phyloP scores from a whole-genome alignment of 2,329 filamentous ascomycete genomes.

The Knufia fluminis region DNA sequence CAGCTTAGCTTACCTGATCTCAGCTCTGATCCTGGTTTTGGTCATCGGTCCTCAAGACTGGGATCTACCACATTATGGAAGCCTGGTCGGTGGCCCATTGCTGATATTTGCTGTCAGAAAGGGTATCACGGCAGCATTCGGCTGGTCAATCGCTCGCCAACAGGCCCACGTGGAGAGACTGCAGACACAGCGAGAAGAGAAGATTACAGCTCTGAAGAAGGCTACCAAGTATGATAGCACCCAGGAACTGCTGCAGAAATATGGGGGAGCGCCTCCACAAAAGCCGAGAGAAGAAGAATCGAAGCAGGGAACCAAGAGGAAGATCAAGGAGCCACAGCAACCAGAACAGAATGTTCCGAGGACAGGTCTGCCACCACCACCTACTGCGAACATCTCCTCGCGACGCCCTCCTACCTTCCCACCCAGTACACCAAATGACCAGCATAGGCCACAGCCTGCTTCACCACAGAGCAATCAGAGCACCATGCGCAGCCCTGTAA shows the following conservation, averaged over 20 bases:
- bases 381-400: slow-evolving; percentile 55
- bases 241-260: slow-evolving; percentile 85
- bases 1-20: slow-evolving; percentile 81
- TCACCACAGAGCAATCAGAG: neutral
- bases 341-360: slow-evolving; percentile 30
- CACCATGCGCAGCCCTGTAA: slow-evolving; percentile 16
- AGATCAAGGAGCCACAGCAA: slow-evolving; percentile 22
- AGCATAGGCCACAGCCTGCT: neutral
- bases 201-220: slow-evolving; percentile 88
- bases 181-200: slow-evolving; percentile 69
- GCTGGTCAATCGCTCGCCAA: slow-evolving; percentile 65
- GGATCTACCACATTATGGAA: slow-evolving; percentile 66
- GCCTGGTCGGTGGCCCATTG: slow-evolving; percentile 67
- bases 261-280: slow-evolving; percentile 57
- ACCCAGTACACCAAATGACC: slow-evolving; percentile 10
- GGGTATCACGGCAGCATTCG: slow-evolving; percentile 61
- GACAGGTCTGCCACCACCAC: slow-evolving; percentile 50
- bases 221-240: slow-evolving; percentile 96
- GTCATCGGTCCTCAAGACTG: slow-evolving; percentile 78
- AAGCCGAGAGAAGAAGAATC: slow-evolving; percentile 22
- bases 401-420: slow-evolving; percentile 24
- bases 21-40: slow-evolving; percentile 68
- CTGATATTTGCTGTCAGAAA: slow-evolving; percentile 70
- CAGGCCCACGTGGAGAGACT: slow-evolving; percentile 62
- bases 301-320: slow-evolving; percentile 23